Evolutionary conservation across 805 yeast genomes (phyloP), one percentile per base, ranked within the genome.

Genomic region (Cyberlindnera mycetangii): DNA sequence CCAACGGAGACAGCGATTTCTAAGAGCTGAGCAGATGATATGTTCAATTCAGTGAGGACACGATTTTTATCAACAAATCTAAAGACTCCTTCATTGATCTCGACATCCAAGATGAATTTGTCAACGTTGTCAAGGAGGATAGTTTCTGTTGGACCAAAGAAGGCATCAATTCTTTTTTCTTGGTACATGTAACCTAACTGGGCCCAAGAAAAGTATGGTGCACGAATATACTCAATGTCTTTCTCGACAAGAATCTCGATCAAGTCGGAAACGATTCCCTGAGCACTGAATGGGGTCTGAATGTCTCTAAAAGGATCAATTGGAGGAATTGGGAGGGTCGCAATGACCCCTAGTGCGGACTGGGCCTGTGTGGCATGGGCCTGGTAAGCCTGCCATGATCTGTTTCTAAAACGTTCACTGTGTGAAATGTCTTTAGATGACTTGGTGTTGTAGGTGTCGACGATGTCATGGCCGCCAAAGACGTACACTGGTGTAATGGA

Each of bases 111-210:
- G 44, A 92, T 83, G 47, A 89, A 79, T 52, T 78, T 83, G 45
- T 87, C 93, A 21, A 85, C 73, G 19, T 76, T 74, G 5, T 65
- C 66, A 37, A 78, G 62, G 60, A 92, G 68, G 35, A 90, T 67
- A 31, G 81, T 72, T 55, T 93, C 98, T 1, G 89, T 83, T 7
- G 96, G 83, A 1, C 96, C 96, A 64, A 81, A 86, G 30, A 90
- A 79, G 5, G 85, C 81, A 61, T 90, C 89, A 40, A 92, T 76
- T 37, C 71, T 66, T 0, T 69, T 71, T 39, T 69, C 70, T 36
- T 75, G 75, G 49, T 74, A 72, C 55, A 92, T 66, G 56, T 88
- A 89, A 7, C 85, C 78, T 55, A 93, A 70, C 64, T 92, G 97
- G 32, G 82, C 76, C 66, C 89, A 81, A 0, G 97, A 79, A 35